Evolutionary conservation across 371 early-diverging fungal genomes (phyloP), one percentile per base, ranked within the genome.

Genomic region (Mortierella sp.): DNA sequence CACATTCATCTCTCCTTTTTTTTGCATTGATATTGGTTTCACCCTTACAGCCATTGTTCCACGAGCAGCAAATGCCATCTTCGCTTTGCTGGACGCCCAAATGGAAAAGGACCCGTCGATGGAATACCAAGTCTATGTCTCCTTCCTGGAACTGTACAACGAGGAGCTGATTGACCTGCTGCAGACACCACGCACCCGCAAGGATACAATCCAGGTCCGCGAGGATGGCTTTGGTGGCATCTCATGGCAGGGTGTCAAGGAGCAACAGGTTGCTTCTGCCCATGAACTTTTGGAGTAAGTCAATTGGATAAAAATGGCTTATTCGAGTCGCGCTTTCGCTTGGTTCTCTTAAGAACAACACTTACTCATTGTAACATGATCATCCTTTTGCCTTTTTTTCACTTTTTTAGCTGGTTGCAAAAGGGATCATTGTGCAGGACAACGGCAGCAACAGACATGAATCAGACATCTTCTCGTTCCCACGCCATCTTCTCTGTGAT

Each of bases 371-470:
- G 13, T 47, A n/a, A n/a, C n/a, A n/a, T n/a, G n/a, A n/a, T n/a
- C n/a, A n/a, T n/a, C n/a, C n/a, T n/a, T n/a, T n/a, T n/a, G n/a
- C n/a, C n/a, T n/a, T n/a, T n/a, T 34, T 22, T 6, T n/a, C 26
- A 24, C 39, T 3, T 24, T 43, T 26, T 44, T 70, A 87, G 87
- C 22, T 86, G 91, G 68, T 86, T 98, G 31, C 87, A 92, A 63
- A 93, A 92, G 83, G 96, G 98, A 71, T 93, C 94, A 24, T 79
- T 93, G 63, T 91, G 94, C 86, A 93, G 99, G 76, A 98, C 96
- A 66, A 98, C 99, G 29, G 97, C 96, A 41, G 92, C 95, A 37
- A 99, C 99, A 29, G 95, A 97, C 68, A 99, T 99, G 99, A 99
- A 99, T 89, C 90, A 91, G 43, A 90, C 93, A 5, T 97, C 98